Evolutionary conservation across 768 basidiomycete genomes (phyloP), one percentile per base, ranked within the genome.

Genomic region (Leucocoprinus sp.): DNA sequence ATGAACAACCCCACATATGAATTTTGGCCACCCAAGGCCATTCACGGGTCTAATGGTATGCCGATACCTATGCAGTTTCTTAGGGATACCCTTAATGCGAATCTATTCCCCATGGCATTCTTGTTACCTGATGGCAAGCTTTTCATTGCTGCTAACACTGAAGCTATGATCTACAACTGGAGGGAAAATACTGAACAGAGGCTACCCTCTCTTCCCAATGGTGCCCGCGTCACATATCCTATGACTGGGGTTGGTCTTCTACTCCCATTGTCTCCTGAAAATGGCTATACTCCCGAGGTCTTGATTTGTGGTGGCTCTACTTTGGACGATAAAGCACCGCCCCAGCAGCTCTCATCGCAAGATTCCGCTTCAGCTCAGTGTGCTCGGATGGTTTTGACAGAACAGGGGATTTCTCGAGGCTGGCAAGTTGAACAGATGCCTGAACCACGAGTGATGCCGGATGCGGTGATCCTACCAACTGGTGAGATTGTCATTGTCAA

Each of bases 121-220:
- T 55, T 69, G 33, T 73, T 90, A 33, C 82, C 87, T 12, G 74
- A 85, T 51, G 82, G 81, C 8, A 75, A 60, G 19, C 52, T 89
- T 2, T 89, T 88, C 59, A 70, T 90, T 42, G 85, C 83, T 22
- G 87, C 87, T 3, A 88, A 89, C 57, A 75, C 67, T 27, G 80
- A 87, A 48, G 82, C 84, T 5, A 86, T 81, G 69, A 79, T 89
- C 51, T 90, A 89, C 54, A 72, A 89, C 60, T 87, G 84, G 85
- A 57, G 69, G 52, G 59, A 61, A 8, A 78, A 87, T 54, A 68
- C 63, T 1, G 85, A 88, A 60, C 66, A 60, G 21, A 63, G 71
- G 27, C 72, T 88, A 9, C 87, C 87, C 19, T 61, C 56, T 35
- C 73, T 89, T 53, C 86, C 87, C 5, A 86, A 90, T 50, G 80